Conservation (phyloP, 345 rosid genomes). For the Corymbia maculata region DNA sequence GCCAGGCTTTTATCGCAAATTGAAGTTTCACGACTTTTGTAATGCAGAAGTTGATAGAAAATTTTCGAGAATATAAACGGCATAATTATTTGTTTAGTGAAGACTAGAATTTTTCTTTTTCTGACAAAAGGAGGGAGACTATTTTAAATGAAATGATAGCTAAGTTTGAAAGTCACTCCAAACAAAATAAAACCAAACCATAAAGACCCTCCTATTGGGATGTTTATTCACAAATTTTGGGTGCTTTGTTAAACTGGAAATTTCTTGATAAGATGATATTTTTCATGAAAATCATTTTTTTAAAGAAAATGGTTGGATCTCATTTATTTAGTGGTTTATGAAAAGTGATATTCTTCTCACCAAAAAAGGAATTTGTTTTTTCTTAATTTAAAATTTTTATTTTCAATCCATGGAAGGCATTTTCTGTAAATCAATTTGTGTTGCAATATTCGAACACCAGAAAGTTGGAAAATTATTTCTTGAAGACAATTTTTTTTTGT, state of each 20-base stretch:
- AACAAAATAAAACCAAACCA: background rate
- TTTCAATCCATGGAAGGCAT: background rate
- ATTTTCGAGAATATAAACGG: background rate
- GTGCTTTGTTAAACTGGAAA: background rate
- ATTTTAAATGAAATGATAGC: background rate
- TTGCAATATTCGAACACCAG: background rate
- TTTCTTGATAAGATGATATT: background rate
- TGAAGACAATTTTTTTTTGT: fast-evolving
- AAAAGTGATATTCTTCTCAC: fast-evolving
- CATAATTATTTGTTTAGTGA: background rate
- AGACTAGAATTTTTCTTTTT: background rate
- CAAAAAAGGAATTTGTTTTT: background rate
- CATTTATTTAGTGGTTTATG: background rate
- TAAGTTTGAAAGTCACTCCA: background rate
- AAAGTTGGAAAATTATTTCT: background rate
- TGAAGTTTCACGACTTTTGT: background rate
- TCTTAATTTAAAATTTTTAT: background rate
- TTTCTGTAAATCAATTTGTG: fast-evolving
- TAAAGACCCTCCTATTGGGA: background rate
- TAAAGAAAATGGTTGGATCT: too few species aligned
- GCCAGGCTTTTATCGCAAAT: background rate
- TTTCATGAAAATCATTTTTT: too few species aligned
- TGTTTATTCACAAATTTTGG: background rate
- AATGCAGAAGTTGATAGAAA: background rate
- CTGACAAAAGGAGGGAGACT: background rate